phyloP scores from a whole-genome alignment of 805 yeast species.

The Blastobotrys americana region DNA sequence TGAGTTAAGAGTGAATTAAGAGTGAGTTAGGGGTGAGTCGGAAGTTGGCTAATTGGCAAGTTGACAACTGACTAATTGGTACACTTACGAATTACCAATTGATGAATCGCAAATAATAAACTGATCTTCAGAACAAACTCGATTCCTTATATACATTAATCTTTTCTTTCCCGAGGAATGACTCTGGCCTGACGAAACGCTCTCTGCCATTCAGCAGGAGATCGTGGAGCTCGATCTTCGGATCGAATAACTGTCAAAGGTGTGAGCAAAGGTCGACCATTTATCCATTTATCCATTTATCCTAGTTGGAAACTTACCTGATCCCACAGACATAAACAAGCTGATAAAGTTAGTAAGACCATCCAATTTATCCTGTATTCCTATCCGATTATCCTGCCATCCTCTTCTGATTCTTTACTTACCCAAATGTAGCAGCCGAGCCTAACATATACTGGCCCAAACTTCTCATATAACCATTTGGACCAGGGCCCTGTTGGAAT shows the following conservation, averaged over 20 bases:
- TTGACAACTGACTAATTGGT: too few species aligned
- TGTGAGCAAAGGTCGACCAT: neutral
- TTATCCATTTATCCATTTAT: too few species aligned
- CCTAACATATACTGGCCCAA: slow-evolving; percentile 95
- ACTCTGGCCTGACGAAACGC: slow-evolving; percentile 21
- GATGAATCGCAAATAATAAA: too few species aligned
- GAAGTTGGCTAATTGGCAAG: too few species aligned
- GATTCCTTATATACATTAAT: neutral
- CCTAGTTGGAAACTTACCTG: too few species aligned
- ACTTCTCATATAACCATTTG: slow-evolving; percentile 94
- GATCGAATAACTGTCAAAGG: slow-evolving; percentile 28
- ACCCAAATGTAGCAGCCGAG: slow-evolving; percentile 92
- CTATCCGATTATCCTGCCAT: too few species aligned
- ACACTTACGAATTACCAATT: too few species aligned
- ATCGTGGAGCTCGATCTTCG: slow-evolving; percentile 23
- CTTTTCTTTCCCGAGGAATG: slow-evolving; percentile 11
- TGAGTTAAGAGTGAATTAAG: too few species aligned
- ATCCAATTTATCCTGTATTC: too few species aligned
- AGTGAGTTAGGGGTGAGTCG: too few species aligned
- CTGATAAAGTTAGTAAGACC: slow-evolving; percentile 15
- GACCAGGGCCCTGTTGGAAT: slow-evolving; percentile 93
- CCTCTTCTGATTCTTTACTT: slow-evolving; percentile 16
- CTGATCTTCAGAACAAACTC: neutral
- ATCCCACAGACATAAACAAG: slow-evolving; percentile 91
- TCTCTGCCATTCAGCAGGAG: slow-evolving; percentile 25